Base-by-base conservation (phyloP, 2,329 filamentous ascomycete species). In the Orbilia javanica region DNA sequence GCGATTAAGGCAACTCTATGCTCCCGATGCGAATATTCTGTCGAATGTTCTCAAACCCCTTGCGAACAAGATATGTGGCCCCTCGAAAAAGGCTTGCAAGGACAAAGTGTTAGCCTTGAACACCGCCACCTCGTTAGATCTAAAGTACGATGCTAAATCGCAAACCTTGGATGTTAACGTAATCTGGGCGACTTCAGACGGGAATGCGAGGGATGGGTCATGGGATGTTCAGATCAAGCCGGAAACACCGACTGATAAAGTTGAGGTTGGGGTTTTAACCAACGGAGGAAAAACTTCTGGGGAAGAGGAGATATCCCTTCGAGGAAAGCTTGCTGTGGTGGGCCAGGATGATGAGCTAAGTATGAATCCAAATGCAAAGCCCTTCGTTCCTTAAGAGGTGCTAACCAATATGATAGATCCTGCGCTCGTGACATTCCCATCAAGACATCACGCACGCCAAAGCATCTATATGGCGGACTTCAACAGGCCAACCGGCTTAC, bases 211-310 rank as follows among this genome's bases (percentile, higher is more conserved):
- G 25, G 68, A 66, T 39, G 55, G 76, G n/a, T 29, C 13, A 7
- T 79, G 75, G 75, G 55, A 73, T n/a, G 11, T 65, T 4, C 10
- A 46, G 2, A 52, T 79, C 53, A 66, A 65, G 27, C 39, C 75
- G 3, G 36, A 70, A 52, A 48, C 55, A 34, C 55, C 68, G 8
- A 13, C 18, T 1, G 44, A 42, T 27, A 71, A 68, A 20, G 67
- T 80, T 7, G 81, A 82, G 42, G 57, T 82, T 15, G 81, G 80
- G 5, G 67, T 82, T 7, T 53, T 82, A 22, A 78, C 78, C 10
- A 39, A 29, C 36, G 80, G 79, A 46, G 68, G 71, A n/a, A 75
- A 68, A 3, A 34, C 68, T n/a, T 74, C 70, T 7, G 18, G 31
- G 5, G 46, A 67, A 27, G 80, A 81, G 36, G 70, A 79, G 15